phyloP scores from a whole-genome alignment of 352 stramenopile species.

The Phytophthora hibernalis region DNA sequence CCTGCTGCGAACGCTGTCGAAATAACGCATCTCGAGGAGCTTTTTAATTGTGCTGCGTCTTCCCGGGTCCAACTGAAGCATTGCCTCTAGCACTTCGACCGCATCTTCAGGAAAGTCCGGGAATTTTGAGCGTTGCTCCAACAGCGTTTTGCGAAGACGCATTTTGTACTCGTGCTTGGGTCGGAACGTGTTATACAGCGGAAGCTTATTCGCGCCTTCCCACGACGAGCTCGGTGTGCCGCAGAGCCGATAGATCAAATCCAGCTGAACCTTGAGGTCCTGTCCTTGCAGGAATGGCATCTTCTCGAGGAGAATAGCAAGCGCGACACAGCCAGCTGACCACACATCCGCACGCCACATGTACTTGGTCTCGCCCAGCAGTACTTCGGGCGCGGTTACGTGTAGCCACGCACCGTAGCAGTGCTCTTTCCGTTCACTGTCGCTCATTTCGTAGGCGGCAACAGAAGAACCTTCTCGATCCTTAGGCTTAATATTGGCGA shows the following conservation, averaged over 20 bases:
- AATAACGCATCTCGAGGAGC: constrained; percentile 68
- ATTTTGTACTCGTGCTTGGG: constrained; percentile 83
- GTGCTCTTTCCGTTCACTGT: constrained; percentile 84
- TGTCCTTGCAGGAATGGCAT: constrained; percentile 69
- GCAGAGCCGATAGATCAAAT: constrained; percentile 83
- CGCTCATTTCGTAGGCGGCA: constrained; percentile 66
- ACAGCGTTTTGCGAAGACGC: constrained; percentile 82
- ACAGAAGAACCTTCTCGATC: constrained; percentile 36
- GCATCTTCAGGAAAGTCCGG: constrained; percentile 62
- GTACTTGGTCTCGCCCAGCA: constrained; percentile 75
- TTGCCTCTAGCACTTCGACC: constrained; percentile 69
- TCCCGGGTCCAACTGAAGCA: constrained; percentile 80
- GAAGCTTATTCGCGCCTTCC: constrained; percentile 56
- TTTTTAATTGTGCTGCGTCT: constrained; percentile 59
- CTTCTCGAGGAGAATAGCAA: constrained; percentile 74
- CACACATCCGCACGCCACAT: constrained; percentile 82
- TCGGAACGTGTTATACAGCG: constrained; percentile 57
- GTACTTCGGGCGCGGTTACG: constrained; percentile 70
- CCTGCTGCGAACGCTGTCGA: constrained; percentile 48
- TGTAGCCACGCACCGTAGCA: constrained; percentile 70
- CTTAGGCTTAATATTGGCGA: constrained; percentile 41
- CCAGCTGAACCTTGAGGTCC: constrained; percentile 70
- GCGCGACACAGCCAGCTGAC: constrained; percentile 68
- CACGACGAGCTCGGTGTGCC: constrained; percentile 72
- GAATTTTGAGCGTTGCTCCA: constrained; percentile 63